Conservation (phyloP, 208 protist species). For the Willaertia magna region DNA sequence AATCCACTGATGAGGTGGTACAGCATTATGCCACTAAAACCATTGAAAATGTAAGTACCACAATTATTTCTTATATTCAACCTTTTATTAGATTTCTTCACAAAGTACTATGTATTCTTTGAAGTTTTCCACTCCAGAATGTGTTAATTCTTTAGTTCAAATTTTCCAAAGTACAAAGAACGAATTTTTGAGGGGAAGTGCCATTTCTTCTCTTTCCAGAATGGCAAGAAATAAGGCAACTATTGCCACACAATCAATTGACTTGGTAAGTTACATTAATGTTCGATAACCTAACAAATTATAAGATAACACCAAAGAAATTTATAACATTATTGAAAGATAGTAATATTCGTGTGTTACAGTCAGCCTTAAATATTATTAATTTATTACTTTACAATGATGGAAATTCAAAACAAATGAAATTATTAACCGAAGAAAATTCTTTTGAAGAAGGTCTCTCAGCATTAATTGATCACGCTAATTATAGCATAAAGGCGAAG, state of each 20-base stretch:
- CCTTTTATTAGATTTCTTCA: no score
- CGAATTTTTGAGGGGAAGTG: slow-evolving; percentile 61
- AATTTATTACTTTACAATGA: neutral
- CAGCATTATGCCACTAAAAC: slow-evolving; percentile 68
- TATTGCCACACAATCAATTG: slow-evolving; percentile 40
- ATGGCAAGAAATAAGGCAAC: slow-evolving; percentile 50
- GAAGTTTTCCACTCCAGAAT: slow-evolving; percentile 41
- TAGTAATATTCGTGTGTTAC: slow-evolving; percentile 38
- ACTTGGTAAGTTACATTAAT: no score
- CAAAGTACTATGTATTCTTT: slow-evolving; percentile 15
- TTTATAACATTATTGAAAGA: slow-evolving; percentile 33
- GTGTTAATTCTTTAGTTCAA: slow-evolving; percentile 46
- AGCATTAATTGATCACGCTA: neutral
- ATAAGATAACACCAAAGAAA: slow-evolving; percentile 39
- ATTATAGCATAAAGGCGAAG: neutral
- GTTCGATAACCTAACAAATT: no score
- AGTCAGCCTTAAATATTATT: slow-evolving; percentile 26
- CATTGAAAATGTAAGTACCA: slow-evolving; percentile 77
- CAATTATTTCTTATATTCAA: no score
- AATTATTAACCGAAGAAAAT: neutral
- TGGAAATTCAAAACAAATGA: neutral
- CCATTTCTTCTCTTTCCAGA: slow-evolving; percentile 56
- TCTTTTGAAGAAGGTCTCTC: neutral
- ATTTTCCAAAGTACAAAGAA: slow-evolving; percentile 38
- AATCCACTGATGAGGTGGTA: slow-evolving; percentile 53